Evolutionary conservation across 179 eudicot genomes (phyloP), one percentile per base, ranked within the genome.

Genomic region (Pouteria campechiana): DNA sequence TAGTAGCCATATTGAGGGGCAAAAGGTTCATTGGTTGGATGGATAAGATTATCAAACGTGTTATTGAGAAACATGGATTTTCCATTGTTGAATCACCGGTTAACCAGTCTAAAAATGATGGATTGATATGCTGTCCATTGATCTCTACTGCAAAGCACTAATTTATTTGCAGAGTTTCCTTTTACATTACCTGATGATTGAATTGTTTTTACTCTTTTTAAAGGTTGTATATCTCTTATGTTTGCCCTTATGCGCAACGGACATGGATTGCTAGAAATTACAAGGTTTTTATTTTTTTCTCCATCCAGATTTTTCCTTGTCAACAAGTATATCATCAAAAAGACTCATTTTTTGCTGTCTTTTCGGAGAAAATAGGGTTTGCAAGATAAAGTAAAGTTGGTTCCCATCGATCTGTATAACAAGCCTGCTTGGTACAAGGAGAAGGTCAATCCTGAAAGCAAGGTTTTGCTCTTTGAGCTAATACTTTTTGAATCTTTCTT

Each of bases 401-500:
- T 83, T 32, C 79, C 96, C 9, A 74, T 83, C 54, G 67, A 87
- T 61, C 79, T 87, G 11, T 54, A 63, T 51, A 68, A 87, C 54
- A 74, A 81, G 65, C 96, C 94, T 41, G 64, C 67, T 43, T 83
- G 94, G 96, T 87, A 83, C 41, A 83, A 83, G 64, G 79, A 83
- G 59, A 79, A 76, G 62, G 81, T 87, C 25, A 79, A 83, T 55
- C 83, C 86, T 0, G 47, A 62, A 58, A 83, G 79, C 67, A 87
- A 83, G 94, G 94, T 85, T 38, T 36, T 38, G 25, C 33, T 44
- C 3, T 30, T 19, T 22, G 4, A 35, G 17, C 38, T 15, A 28
- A 3, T 25, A 19, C 31, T 29, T 18, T 34, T 8, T 2, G 12
- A 35, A 2, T 41, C 11, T 32, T 7, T 13, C 15, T 3, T 11